These are phyloP conservation scores for Phytophthora fragariaefolia DNA, from an alignment of 352 stramenopile genomes.

Conservation along the genomic window DNA sequence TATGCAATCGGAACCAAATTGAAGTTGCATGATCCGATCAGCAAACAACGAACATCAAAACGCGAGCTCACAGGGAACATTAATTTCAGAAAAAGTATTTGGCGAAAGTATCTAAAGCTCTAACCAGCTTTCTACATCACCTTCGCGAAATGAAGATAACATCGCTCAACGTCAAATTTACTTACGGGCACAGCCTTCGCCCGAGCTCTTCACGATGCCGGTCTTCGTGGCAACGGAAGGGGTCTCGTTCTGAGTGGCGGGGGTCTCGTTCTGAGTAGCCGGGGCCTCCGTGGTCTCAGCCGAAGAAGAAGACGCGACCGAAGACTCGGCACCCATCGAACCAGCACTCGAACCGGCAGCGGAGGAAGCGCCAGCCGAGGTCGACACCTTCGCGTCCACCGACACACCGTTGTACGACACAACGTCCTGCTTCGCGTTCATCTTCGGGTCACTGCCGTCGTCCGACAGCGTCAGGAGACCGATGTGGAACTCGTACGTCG, in stretches of 20 bases:
- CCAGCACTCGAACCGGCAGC: slow-evolving; percentile 15
- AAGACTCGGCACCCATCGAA: slow-evolving; percentile 11
- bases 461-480: slow-evolving; percentile 54
- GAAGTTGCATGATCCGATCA: too few relatives aligned
- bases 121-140: not conserved
- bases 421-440: slow-evolving; percentile 46
- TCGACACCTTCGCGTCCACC: slow-evolving; percentile 36
- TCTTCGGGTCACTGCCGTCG: slow-evolving; percentile 42
- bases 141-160: not conserved
- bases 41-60: not conserved
- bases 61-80: not conserved
- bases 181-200: slow-evolving; percentile 16
- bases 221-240: slow-evolving; percentile 8
- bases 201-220: slow-evolving; percentile 13
- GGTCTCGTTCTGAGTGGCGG: not conserved
- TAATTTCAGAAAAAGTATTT: not conserved
- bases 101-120: not conserved
- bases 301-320: slow-evolving; percentile 8
- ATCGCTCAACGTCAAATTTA: slow-evolving; percentile 3
- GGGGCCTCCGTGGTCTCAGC: slow-evolving; percentile 8
- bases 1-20: too few relatives aligned
- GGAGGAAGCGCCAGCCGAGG: slow-evolving; percentile 22
- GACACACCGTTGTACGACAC: slow-evolving; percentile 55
- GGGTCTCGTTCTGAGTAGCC: slow-evolving; percentile 3
- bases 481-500: slow-evolving; percentile 50